A percentile compares a stretch with the other conserved stretches of the same genome.
phyloP scores from a whole-genome alignment of 2,329 filamentous ascomycete species.

The Didymella pomorum region DNA sequence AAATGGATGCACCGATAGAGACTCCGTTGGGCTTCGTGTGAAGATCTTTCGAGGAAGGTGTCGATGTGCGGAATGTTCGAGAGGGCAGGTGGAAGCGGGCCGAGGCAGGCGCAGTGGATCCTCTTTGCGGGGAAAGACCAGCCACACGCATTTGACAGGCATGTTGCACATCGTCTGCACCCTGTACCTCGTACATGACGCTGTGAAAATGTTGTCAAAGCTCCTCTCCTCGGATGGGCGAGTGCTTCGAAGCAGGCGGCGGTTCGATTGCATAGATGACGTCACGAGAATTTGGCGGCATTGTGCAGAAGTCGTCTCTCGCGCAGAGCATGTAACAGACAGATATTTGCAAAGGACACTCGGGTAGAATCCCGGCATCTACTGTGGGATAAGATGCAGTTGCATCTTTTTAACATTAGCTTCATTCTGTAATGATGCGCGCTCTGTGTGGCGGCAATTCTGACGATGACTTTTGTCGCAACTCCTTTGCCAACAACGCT shows the following conservation, averaged over 20 bases:
- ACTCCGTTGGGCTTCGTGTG: background rate
- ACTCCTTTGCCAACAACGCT: no score
- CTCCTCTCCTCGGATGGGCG: background rate
- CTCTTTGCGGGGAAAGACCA: slow-evolving; percentile 10
- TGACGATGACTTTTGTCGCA: no score
- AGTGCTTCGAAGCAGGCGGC: background rate
- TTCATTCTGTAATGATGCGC: no score
- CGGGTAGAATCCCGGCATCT: no score
- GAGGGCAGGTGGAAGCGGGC: slow-evolving; percentile 6
- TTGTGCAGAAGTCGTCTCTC: background rate
- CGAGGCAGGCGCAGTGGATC: slow-evolving; percentile 16
- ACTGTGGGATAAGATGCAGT: no score
- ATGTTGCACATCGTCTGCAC: background rate
- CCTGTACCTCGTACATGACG: background rate
- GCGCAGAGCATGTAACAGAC: background rate
- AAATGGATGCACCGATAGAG: background rate
- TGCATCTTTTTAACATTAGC: no score
- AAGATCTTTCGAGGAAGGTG: background rate
- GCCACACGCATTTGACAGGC: background rate
- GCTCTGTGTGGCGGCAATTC: no score
- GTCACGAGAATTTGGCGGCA: background rate
- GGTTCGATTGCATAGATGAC: background rate
- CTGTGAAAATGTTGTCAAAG: background rate
- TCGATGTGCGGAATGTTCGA: background rate
- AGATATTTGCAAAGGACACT: background rate